phyloP scores from a whole-genome alignment of 2,329 filamentous ascomycete species.

The Phialophora chinensis region DNA sequence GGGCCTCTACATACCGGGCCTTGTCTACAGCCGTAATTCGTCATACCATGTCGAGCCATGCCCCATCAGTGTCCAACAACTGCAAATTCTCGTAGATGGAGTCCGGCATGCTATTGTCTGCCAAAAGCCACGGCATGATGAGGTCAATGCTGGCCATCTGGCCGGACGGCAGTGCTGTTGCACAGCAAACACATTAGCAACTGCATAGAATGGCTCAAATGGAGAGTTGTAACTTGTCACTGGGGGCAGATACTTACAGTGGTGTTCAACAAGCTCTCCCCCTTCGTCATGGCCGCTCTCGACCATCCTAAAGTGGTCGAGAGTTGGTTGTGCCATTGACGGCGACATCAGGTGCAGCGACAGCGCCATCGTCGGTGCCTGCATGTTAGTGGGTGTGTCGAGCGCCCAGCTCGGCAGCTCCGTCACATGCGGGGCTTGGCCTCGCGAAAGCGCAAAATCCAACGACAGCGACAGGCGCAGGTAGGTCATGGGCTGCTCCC shows the following conservation, averaged over 20 bases:
- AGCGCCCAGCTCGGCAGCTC: slow-evolving; percentile 11
- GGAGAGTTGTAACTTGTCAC: not conserved
- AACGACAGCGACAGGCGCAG: slow-evolving; percentile 12
- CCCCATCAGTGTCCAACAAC: slow-evolving; percentile 4
- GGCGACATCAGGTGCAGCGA: slow-evolving; percentile 8
- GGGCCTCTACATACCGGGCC: not conserved
- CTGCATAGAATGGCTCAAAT: slow-evolving; percentile 1
- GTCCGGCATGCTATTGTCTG: slow-evolving; percentile 5
- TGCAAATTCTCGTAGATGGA: slow-evolving; percentile 6
- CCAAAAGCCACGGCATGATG: slow-evolving; percentile 5
- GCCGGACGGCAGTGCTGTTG: not conserved
- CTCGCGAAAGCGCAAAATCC: slow-evolving; percentile 9
- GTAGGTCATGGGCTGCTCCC: slow-evolving; percentile 5
- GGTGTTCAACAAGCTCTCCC: slow-evolving; percentile 3
- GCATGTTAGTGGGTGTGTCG: slow-evolving; percentile 9
- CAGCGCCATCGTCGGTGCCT: not conserved
- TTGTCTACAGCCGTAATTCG: not conserved
- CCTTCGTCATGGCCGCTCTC: slow-evolving; percentile 1
- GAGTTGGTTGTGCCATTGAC: slow-evolving; percentile 8
- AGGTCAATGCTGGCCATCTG: slow-evolving; percentile 5
- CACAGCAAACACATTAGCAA: slow-evolving; percentile 2
- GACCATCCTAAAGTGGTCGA: not conserved
- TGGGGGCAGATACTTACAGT: not conserved
- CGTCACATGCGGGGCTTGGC: slow-evolving; percentile 2
- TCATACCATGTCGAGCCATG: slow-evolving; percentile 6